These are phyloP conservation scores for Lycium ferocissimum DNA, from an alignment of 257 asterid genomes.

Conservation along the genomic window DNA sequence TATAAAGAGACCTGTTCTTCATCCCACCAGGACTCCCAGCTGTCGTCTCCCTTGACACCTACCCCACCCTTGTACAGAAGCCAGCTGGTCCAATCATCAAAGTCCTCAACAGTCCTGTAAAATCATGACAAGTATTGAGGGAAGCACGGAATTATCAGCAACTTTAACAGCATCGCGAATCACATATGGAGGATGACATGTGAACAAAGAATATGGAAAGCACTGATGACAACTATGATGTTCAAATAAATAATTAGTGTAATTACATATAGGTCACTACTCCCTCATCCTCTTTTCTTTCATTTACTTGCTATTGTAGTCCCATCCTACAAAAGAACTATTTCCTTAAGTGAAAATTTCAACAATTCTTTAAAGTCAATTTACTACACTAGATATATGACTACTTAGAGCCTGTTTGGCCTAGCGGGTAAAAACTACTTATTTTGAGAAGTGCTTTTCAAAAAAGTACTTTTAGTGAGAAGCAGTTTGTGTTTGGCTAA, in stretches of 20 bases:
- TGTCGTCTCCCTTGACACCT: slow-evolving; percentile 89
- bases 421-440: no score
- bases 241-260: neutral
- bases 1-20: slow-evolving; percentile 80
- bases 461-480: no score
- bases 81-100: slow-evolving; percentile 99
- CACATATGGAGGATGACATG: neutral
- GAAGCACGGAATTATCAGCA: neutral
- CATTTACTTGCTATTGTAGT: neutral
- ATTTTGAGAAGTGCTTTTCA: no score
- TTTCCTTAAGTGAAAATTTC: neutral
- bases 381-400: neutral
- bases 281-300: neutral
- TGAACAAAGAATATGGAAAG: neutral
- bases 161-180: neutral
- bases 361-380: neutral
- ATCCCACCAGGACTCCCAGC: slow-evolving; percentile 99
- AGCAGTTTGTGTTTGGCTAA: no score
- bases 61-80: slow-evolving; percentile 98
- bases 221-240: neutral
- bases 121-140: neutral
- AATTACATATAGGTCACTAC: neutral
- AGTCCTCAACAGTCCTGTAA: slow-evolving; percentile 95
- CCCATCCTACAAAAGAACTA: neutral
- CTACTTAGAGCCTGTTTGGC: neutral